Conservation (phyloP, 257 asterid genomes). For the Penstemon barbatus region DNA sequence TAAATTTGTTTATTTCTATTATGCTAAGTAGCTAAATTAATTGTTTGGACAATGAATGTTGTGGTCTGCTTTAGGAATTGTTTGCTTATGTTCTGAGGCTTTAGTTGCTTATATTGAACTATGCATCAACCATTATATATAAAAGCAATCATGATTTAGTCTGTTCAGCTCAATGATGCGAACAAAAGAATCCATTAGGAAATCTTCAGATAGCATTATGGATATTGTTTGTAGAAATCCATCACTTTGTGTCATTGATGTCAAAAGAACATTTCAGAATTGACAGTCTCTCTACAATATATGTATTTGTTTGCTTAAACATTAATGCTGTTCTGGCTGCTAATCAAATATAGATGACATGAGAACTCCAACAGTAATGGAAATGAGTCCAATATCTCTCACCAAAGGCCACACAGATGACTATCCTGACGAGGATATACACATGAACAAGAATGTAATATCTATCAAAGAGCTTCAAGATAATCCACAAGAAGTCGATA, state of each 20-base stretch:
- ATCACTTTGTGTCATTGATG: not conserved
- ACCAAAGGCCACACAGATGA: constrained; percentile 29
- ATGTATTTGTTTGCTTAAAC: not conserved
- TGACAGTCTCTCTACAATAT: not conserved
- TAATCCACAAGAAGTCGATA: constrained; percentile 22
- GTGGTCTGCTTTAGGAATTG: not conserved
- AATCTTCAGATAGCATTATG: not conserved
- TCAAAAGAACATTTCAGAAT: not conserved
- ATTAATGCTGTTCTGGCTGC: constrained; percentile 9
- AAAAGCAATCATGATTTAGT: not conserved
- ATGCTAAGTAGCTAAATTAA: not conserved
- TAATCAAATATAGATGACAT: constrained; percentile 39
- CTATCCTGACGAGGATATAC: constrained; percentile 35
- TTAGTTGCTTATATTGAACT: not conserved
- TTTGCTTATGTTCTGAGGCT: not conserved
- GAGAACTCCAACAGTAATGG: constrained; percentile 35
- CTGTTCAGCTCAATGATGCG: not conserved
- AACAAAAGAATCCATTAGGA: not conserved
- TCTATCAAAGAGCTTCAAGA: constrained; percentile 32
- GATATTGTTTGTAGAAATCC: not conserved
- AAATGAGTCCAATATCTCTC: constrained; percentile 36
- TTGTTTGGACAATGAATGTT: constrained; percentile 14
- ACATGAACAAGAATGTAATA: constrained; percentile 28
- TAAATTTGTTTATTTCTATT: constrained; percentile 6
- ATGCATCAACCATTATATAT: not conserved